Evolutionary conservation across 2,329 filamentous ascomycete genomes (phyloP).

Genomic region (Ambrosiella cleistominuta): DNA sequence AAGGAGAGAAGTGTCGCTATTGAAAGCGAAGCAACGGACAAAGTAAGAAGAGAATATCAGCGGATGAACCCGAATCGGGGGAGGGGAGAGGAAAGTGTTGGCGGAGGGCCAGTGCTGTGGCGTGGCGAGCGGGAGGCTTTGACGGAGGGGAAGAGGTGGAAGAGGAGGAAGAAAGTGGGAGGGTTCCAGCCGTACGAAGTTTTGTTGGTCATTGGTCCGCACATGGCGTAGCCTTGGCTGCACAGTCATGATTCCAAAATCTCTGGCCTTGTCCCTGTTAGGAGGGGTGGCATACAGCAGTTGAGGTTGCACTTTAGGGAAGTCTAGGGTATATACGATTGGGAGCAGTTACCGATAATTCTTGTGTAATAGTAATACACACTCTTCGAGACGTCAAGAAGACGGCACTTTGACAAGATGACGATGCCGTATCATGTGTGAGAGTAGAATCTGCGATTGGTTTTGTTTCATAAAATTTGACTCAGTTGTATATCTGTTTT

Average conservation of each 20-base stretch:
- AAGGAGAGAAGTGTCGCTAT: constrained; percentile 9
- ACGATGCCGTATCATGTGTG: too few relatives aligned
- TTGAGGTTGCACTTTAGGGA: not conserved
- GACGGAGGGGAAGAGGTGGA: constrained; percentile 4
- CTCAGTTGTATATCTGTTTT: too few relatives aligned
- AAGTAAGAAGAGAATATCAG: constrained; percentile 11
- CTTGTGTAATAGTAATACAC: not conserved
- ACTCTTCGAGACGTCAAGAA: not conserved
- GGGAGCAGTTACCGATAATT: not conserved
- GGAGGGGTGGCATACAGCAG: not conserved
- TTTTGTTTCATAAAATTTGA: too few relatives aligned
- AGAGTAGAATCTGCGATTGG: too few relatives aligned
- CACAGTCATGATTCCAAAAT: not conserved
- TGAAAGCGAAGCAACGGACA: constrained; percentile 10
- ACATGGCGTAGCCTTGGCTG: not conserved
- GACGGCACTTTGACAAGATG: too few relatives aligned
- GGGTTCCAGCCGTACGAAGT: not conserved
- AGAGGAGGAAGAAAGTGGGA: constrained; percentile 5
- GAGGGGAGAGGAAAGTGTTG: constrained; percentile 5
- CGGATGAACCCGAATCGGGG: constrained; percentile 9
- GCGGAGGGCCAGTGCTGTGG: constrained; percentile 12
- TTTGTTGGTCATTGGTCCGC: not conserved
- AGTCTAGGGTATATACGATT: not conserved
- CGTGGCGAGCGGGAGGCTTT: constrained; percentile 9
- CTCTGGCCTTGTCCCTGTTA: not conserved